Conservation (phyloP, 1,284 basidiomycete species). For the Cutaneotrichosporon sp. region DNA sequence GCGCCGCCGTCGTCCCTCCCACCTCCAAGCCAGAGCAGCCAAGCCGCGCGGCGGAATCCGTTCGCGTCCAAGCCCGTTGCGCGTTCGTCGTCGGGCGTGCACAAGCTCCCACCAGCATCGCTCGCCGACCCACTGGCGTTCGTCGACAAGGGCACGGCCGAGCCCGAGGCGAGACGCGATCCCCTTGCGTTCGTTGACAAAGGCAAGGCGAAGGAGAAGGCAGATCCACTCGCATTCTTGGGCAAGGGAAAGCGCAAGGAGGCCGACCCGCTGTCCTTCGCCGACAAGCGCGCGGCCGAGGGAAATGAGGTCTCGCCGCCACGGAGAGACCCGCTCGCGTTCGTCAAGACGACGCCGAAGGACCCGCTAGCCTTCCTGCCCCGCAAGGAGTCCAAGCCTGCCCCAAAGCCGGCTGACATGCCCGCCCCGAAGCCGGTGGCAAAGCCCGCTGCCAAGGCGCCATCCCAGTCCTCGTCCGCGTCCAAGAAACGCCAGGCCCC, state of each 20-base stretch:
- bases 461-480: not conserved
- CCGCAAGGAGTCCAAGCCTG: not conserved
- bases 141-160: too few species aligned
- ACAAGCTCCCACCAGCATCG: not conserved
- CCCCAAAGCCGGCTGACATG: not conserved
- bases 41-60: not conserved
- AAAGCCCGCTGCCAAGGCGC: not conserved
- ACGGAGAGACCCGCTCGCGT: not conserved
- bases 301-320: not conserved
- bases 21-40: not conserved
- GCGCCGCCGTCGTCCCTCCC: not conserved
- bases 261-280: too few species aligned
- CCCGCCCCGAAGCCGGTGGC: not conserved
- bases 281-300: too few species aligned
- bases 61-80: not conserved
- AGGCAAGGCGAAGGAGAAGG: not conserved
- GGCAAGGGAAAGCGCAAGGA: not conserved
- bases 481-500: not conserved
- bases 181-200: too few species aligned
- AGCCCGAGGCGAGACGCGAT: too few species aligned
- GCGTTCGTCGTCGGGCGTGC: not conserved
- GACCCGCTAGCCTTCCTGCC: not conserved
- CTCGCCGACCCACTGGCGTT: not conserved
- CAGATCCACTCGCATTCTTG: slow-evolving; percentile 1
- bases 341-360: not conserved